Base-by-base conservation (phyloP, 352 stramenopile species). In the Phytophthora niederhauseri region DNA sequence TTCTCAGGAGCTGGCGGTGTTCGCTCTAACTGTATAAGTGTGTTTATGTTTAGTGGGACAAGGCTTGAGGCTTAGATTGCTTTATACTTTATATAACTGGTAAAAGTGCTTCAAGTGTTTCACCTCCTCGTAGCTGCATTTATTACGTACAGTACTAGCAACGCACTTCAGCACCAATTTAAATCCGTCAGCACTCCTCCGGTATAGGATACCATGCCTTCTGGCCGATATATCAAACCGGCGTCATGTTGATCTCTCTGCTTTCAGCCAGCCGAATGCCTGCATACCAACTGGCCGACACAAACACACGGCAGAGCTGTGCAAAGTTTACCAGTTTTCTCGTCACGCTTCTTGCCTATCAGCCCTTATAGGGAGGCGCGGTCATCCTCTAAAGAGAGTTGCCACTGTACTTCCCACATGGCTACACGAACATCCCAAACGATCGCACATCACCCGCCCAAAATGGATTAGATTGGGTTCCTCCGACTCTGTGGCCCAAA, bases 391-490 rank as follows among this genome's bases (percentile, higher is more conserved):
- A n/a, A 20, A 22, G 15, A 12, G 41, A 49, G 41, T 22, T 6
- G 3, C 1, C 28, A 31, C 28, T 4, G 28, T 31, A 31, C 28
- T 31, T 31, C 28, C 15, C 41, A 19, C 17, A 49, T 49, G 41
- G 41, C 17, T 14, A 20, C 41, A 49, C 41, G 6, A 20, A 41
- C 5, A 4, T 36, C 9, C 26, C 24, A 43, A 57, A 15, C 5
- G n/a, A 57, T 9, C 15, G 11, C 19, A 43, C 17, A 20, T 43
- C 15, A 38, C 15, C n/a, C 17, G 8, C 26, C 28, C 19, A 52
- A 52, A 52, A 26, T 28, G 20, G 19, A 11, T 11, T 28, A 52
- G 8, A n/a, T 68, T 68, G 41, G 61, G 53, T 20, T 60, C 6
- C 24, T 61, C 19, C 36, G 24, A 61, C 51, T 45, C 24, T 43